Base-by-base conservation (phyloP, 106 monocot genomes). In the Apostasia shenzhenica region DNA sequence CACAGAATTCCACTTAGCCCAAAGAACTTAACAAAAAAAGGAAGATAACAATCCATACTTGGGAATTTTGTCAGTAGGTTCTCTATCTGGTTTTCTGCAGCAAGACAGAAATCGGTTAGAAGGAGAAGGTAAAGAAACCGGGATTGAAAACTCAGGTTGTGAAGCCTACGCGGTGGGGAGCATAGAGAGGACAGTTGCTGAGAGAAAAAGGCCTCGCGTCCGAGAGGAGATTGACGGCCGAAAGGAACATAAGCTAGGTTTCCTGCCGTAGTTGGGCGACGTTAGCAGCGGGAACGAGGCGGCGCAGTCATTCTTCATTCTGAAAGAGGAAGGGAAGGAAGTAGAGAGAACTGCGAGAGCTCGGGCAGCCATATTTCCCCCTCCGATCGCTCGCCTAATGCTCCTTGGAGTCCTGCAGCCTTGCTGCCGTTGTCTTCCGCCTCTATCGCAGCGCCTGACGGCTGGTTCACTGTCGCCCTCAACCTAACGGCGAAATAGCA, bases 141-240 rank as follows among this genome's bases (percentile, higher is more conserved):
- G 57, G 49, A 66, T 14, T 43, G 42, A 59, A 1, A 9, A 5
- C 8, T 1, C 6, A 41, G 12, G 40, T 49, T 53, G 39, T 4
- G 14, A 14, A 37, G 5, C 38, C 43, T 70, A 82, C 86, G 82
- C 72, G 11, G 83, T 88, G 54, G 87, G 87, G 70, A 88, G 83
- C 68, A 70, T 77, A 37, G 68, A 76, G 69, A 74, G 54, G 61
- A 75, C 63, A 10, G 46, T 2, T 43, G 67, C 10, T 2, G 60
- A 52, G 45, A 10, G 41, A 4, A 26, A 26, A 26, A 26, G 26
- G 26, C 26, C 26, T 26, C n/a, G 43, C 11, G 45, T 9, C 55
- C 26, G 26, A 48, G 67, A 70, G 8, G 41, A 37, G 45, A 11
- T 55, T 59, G 14, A 54, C 41, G 54, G 54, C 45, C 8, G 65